These are phyloP conservation scores for Yamagishiella unicocca DNA, from an alignment of 139 green algal genomes.

Conservation along the genomic window DNA sequence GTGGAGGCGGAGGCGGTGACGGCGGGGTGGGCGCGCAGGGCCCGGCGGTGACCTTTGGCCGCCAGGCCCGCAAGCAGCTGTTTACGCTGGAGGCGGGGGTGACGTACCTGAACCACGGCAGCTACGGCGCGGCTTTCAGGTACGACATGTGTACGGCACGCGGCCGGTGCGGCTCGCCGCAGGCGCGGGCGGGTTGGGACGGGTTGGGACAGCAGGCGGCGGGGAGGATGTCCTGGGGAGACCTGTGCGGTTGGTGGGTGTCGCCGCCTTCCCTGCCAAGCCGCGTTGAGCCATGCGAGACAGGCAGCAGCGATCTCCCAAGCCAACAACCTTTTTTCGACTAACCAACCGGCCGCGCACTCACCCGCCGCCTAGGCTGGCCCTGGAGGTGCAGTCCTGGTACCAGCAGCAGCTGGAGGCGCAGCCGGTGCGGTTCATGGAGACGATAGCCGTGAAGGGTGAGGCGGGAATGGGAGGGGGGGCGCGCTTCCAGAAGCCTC, in stretches of 20 bases:
- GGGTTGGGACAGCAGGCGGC: no score
- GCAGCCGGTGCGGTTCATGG: constrained; percentile 73
- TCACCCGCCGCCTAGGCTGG: constrained; percentile 45
- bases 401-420: constrained; percentile 64
- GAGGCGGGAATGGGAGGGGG: not conserved
- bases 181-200: not conserved
- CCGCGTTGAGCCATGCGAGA: no score
- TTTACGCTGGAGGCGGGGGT: constrained; percentile 61
- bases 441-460: constrained; percentile 51
- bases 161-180: not conserved
- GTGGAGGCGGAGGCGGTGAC: not conserved
- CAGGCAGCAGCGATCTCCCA: no score
- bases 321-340: no score
- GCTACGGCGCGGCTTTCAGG: constrained; percentile 72
- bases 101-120: constrained; percentile 78
- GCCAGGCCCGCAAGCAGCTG: constrained; percentile 31
- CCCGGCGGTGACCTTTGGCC: not conserved
- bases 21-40: not conserved
- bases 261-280: no score
- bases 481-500: no score
- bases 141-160: no score
- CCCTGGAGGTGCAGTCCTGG: constrained; percentile 58
- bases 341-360: no score
- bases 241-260: no score
- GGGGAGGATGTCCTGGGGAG: no score